A percentile compares a stretch with the other conserved stretches of the same genome.
phyloP scores from a whole-genome alignment of 352 stramenopile species.

The Elongisporangium anandrum region DNA sequence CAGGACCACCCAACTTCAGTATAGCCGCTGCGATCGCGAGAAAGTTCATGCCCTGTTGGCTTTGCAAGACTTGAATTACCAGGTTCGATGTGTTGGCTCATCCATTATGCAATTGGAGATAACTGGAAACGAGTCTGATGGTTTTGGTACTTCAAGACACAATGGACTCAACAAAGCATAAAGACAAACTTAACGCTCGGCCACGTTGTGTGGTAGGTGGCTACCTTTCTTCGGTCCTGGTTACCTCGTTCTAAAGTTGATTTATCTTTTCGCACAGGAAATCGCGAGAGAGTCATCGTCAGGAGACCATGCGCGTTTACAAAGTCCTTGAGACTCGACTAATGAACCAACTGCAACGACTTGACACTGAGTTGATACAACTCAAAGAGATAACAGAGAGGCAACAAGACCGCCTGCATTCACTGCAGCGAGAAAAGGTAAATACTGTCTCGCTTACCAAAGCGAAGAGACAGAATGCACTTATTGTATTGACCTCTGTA shows the following conservation, averaged over 20 bases:
- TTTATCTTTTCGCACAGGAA: not conserved
- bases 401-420: no score
- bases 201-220: slow-evolving; percentile 17
- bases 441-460: not conserved
- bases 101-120: not conserved
- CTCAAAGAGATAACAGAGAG: no score
- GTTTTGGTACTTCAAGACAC: slow-evolving; percentile 7
- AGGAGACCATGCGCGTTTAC: not conserved
- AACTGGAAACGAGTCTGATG: not conserved
- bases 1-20: slow-evolving; percentile 5
- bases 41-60: slow-evolving; percentile 8
- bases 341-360: no score
- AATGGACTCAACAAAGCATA: slow-evolving; percentile 17
- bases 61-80: slow-evolving; percentile 14
- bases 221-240: no score
- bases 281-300: not conserved
- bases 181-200: slow-evolving; percentile 13
- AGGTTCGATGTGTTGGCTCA: slow-evolving; percentile 4
- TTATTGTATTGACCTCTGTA: slow-evolving; percentile 3
- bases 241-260: no score
- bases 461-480: no score
- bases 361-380: no score
- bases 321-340: no score
- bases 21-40: slow-evolving; percentile 11
- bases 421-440: slow-evolving; percentile 19